Conservation (phyloP, 805 yeast genomes). For the Lipomyces spencermartinsiae region DNA sequence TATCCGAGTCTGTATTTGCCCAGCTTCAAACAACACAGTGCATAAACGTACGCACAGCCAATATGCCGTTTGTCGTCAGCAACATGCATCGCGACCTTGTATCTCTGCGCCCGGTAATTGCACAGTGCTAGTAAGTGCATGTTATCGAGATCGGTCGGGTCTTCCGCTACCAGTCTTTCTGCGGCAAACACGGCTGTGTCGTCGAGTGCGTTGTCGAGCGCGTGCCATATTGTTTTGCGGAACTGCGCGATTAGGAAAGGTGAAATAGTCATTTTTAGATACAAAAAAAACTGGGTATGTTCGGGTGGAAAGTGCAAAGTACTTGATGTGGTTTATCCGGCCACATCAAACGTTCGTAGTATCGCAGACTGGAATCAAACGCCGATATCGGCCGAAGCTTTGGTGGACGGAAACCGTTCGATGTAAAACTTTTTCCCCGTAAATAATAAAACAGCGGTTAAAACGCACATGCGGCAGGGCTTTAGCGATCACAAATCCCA, state of each 20-base stretch:
- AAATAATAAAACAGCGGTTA: background rate
- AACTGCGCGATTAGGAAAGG: conserved; percentile 48
- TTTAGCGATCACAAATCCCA: too few relatives aligned
- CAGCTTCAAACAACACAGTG: conserved; percentile 65
- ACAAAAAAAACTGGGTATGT: background rate
- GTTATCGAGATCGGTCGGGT: conserved; percentile 62
- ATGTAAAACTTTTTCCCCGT: background rate
- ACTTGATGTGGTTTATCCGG: background rate
- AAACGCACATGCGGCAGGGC: background rate
- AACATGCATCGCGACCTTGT: conserved; percentile 64
- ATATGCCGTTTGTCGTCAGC: conserved; percentile 59
- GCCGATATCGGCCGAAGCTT: background rate
- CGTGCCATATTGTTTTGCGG: conserved; percentile 59
- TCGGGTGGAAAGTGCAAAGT: background rate
- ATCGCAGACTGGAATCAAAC: background rate
- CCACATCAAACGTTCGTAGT: background rate
- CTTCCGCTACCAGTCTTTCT: conserved; percentile 76
- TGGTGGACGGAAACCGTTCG: background rate
- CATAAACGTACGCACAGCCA: conserved; percentile 80
- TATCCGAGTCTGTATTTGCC: conserved; percentile 64
- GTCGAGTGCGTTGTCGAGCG: conserved; percentile 71
- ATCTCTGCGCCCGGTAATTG: conserved; percentile 62
- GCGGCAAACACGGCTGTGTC: conserved; percentile 85
- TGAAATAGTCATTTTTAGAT: background rate
- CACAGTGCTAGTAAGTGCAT: conserved; percentile 73